phyloP scores from a whole-genome alignment of 352 stramenopile genomes.

The Aphanomyces astaci region DNA sequence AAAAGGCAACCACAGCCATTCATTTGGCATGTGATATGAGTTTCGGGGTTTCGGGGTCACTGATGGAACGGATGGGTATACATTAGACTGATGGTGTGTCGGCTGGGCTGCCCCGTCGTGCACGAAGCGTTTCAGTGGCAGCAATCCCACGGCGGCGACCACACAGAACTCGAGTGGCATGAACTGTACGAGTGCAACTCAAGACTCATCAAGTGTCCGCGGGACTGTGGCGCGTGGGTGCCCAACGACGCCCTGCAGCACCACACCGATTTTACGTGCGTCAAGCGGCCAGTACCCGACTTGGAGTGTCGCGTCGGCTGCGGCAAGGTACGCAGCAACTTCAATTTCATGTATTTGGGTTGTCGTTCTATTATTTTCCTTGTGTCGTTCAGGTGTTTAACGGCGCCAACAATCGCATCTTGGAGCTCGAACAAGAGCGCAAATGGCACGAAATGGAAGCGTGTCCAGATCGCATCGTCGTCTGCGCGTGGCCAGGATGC shows the following conservation, averaged over 20 bases:
- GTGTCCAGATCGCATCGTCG: conserved; percentile 51
- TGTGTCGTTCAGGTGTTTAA: conserved; percentile 16
- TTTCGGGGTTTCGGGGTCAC: no score
- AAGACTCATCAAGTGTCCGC: conserved; percentile 48
- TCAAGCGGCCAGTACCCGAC: conserved; percentile 51
- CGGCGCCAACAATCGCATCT: conserved; percentile 46
- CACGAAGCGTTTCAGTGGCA: conserved; percentile 42
- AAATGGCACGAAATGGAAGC: conserved; percentile 64
- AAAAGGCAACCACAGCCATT: no score
- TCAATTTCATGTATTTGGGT: neutral
- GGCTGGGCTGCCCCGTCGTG: conserved; percentile 48
- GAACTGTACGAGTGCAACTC: conserved; percentile 41
- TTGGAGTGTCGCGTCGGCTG: conserved; percentile 52
- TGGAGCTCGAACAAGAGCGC: conserved; percentile 55
- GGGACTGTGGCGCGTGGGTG: conserved; percentile 62
- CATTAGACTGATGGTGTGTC: conserved; percentile 52
- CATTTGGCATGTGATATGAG: no score
- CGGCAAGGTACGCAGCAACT: conserved; percentile 36
- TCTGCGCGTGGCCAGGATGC: conserved; percentile 68
- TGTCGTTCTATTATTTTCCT: neutral
- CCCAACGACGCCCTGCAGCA: conserved; percentile 36
- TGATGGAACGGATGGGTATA: no score
- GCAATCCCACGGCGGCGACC: neutral
- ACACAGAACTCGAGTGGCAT: conserved; percentile 42
- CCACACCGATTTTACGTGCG: conserved; percentile 53